These are phyloP conservation scores for Tylopilus cervinicoccineus DNA, from an alignment of 768 basidiomycete species.

Conservation along the genomic window DNA sequence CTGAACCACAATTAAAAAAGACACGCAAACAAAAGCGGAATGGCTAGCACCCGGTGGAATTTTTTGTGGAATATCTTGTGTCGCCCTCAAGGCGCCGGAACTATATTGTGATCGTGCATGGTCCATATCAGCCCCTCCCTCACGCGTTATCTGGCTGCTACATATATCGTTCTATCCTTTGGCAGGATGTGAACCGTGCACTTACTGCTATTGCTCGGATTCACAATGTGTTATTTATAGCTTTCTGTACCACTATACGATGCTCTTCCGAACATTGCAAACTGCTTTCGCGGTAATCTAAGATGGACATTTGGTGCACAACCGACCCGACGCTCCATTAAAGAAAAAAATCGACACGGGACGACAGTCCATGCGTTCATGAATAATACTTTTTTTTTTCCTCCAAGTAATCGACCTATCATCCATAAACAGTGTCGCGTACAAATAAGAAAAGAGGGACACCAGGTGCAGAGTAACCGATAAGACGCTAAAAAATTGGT, in stretches of 20 bases:
- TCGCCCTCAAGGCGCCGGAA: slow-evolving; percentile 29
- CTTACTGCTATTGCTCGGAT: slow-evolving; percentile 24
- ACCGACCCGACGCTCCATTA: slow-evolving; percentile 1
- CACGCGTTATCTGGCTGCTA: slow-evolving; percentile 20
- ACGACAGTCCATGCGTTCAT: slow-evolving; percentile 1
- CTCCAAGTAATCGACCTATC: slow-evolving; percentile 12
- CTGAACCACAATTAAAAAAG: slow-evolving; percentile 49
- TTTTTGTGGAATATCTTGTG: slow-evolving; percentile 33
- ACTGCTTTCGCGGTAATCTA: slow-evolving; percentile 7
- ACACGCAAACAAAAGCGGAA: slow-evolving; percentile 55
- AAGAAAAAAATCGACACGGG: slow-evolving; percentile 6
- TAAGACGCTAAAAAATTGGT: slow-evolving; percentile 29
- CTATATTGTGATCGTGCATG: slow-evolving; percentile 27
- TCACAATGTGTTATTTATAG: slow-evolving; percentile 34
- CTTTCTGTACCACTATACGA: slow-evolving; percentile 34
- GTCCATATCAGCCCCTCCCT: slow-evolving; percentile 12
- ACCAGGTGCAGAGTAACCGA: background rate
- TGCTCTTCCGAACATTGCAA: slow-evolving; percentile 19
- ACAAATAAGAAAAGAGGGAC: slow-evolving; percentile 9
- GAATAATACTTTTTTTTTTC: slow-evolving; percentile 5
- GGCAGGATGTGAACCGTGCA: slow-evolving; percentile 20
- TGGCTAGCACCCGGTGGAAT: slow-evolving; percentile 36
- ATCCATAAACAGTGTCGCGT: slow-evolving; percentile 13
- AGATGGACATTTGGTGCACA: background rate
- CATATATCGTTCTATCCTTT: slow-evolving; percentile 29